These are phyloP conservation scores for Thermothielavioides terrestris DNA, from an alignment of 495 filamentous ascomycete species.

Conservation along the genomic window DNA sequence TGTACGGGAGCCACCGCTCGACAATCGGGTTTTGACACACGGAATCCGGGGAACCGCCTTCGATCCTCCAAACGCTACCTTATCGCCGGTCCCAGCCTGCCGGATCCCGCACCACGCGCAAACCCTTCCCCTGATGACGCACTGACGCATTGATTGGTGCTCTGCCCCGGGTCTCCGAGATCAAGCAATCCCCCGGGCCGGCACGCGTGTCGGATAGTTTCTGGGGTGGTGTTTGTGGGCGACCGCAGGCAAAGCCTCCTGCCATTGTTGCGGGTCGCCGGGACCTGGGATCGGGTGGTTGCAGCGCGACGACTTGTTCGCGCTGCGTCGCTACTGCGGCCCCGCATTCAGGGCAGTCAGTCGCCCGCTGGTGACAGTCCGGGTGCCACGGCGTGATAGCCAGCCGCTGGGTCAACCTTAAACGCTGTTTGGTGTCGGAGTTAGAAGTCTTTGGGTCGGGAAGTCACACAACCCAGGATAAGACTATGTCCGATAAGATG, in stretches of 20 bases:
- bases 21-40: constrained; percentile 32
- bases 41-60: constrained; percentile 26
- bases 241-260: not conserved
- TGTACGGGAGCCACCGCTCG: constrained; percentile 25
- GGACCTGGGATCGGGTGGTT: not conserved
- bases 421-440: not conserved
- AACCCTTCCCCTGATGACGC: constrained; percentile 41
- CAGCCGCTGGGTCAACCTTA: not conserved
- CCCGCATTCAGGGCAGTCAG: not conserved
- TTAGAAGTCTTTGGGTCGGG: not conserved
- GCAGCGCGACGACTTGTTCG: constrained; percentile 1
- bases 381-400: constrained; percentile 3
- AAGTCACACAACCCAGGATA: constrained; percentile 21
- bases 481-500: constrained; percentile 53
- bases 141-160: constrained; percentile 45
- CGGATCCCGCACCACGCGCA: constrained; percentile 31
- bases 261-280: not conserved
- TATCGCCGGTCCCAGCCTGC: constrained; percentile 36
- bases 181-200: constrained; percentile 15
- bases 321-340: not conserved
- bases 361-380: constrained; percentile 2
- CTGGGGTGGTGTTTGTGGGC: constrained; percentile 9
- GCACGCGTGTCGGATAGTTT: constrained; percentile 20
- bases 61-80: constrained; percentile 25
- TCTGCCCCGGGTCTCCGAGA: constrained; percentile 19